Evolutionary conservation across 257 asterid species (phyloP), one percentile per base, ranked within the genome.

Genomic region (Paraleonurus japonicus): DNA sequence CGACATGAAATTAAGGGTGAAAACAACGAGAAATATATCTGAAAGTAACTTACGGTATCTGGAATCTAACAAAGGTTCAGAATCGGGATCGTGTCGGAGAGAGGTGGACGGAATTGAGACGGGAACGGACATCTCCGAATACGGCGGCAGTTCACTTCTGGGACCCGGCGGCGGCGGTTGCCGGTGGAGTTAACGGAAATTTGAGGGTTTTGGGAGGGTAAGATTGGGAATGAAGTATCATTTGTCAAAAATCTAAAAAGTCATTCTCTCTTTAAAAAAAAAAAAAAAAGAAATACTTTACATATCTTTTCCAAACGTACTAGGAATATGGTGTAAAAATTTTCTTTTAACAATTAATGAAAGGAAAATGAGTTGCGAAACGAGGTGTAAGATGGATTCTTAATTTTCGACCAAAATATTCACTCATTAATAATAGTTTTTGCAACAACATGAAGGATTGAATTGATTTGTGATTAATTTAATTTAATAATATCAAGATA

Each of bases 61-160:
- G 37, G 96, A 80, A 80, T 84, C 98, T 19, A 86, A 54, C 17
- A 87, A 65, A 22, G 89, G 85, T 30, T 90, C 96, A 41, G 90
- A 73, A n/a, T 84, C 86, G 32, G 76, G 23, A 66, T 88, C 90
- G 8, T 84, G 85, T 13, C 81, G 80, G 76, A 47, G 72, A 33
- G 86, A 67, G 54, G 88, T 24, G 26, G 85, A 27, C 35, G 78
- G 83, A 15, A 79, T 47, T 10, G 86, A 50, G 58, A 87, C 78
- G 19, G 95, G 47, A 58, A 77, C 79, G 27, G 98, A 85, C 98
- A 92, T 92, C 70, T 66, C 78, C 60, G 75, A 62, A 19, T 65
- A 76, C 62, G 81, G 79, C 19, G 79, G 81, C 66, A 45, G 80
- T 41, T 61, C 37, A 26, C 76, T 69, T 50, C 72, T 35, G 12